These are phyloP conservation scores for Lactarius tabidus DNA, from an alignment of 768 basidiomycete genomes.

Conservation along the genomic window DNA sequence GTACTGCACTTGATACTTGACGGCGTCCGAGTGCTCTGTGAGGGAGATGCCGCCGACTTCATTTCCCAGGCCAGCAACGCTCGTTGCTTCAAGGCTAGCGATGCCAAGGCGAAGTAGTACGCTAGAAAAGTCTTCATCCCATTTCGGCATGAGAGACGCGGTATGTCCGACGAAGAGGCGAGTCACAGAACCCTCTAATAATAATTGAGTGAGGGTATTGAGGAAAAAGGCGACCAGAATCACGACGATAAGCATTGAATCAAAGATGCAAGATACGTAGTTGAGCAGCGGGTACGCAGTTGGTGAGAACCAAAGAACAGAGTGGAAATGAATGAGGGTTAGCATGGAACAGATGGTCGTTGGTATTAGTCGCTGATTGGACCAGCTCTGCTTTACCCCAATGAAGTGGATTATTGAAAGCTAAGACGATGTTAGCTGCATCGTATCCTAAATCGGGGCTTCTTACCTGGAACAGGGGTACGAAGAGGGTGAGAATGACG, in stretches of 20 bases:
- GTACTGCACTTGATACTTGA: slow-evolving; percentile 29
- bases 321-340: slow-evolving; percentile 64
- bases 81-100: slow-evolving; percentile 71
- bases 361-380: slow-evolving; percentile 65
- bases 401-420: slow-evolving; percentile 61
- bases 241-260: slow-evolving; percentile 54
- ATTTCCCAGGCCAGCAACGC: slow-evolving; percentile 66
- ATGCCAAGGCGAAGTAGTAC: slow-evolving; percentile 68
- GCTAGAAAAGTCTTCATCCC: slow-evolving; percentile 71
- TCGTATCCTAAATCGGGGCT: neutral
- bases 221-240: slow-evolving; percentile 57
- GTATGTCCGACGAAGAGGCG: slow-evolving; percentile 55
- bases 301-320: slow-evolving; percentile 47
- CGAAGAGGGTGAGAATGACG: slow-evolving; percentile 63
- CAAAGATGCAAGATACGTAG: slow-evolving; percentile 69
- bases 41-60: slow-evolving; percentile 56
- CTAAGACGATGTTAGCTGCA: slow-evolving; percentile 32
- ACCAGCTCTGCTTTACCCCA: slow-evolving; percentile 59
- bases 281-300: slow-evolving; percentile 64
- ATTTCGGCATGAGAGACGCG: slow-evolving; percentile 42
- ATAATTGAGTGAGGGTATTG: slow-evolving; percentile 61
- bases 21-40: slow-evolving; percentile 18
- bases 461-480: slow-evolving; percentile 68
- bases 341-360: slow-evolving; percentile 58
- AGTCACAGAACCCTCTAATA: slow-evolving; percentile 55